Conservation (phyloP, 257 asterid genomes). For the Nicotiana paniculata region DNA sequence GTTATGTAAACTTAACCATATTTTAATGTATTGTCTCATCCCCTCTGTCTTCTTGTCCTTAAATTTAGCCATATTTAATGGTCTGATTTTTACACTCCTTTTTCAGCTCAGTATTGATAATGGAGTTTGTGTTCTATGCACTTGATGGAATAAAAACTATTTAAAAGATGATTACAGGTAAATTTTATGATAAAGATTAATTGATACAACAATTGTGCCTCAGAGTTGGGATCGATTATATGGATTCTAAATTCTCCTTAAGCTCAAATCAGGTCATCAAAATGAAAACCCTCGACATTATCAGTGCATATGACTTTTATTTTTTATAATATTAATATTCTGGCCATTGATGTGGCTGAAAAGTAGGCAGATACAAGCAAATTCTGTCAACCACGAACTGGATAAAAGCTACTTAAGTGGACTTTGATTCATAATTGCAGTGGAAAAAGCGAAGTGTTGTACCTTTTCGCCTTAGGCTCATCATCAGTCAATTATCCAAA, state of each 20-base stretch:
- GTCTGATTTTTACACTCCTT: no score
- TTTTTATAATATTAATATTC: background rate
- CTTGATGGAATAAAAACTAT: no score
- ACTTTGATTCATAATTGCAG: background rate
- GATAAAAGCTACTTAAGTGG: background rate
- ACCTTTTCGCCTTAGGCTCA: background rate
- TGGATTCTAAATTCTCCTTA: no score
- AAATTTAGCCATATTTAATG: no score
- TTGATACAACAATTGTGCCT: no score
- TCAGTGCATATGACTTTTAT: no score
- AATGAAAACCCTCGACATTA: no score
- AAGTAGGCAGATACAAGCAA: background rate
- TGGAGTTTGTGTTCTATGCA: background rate
- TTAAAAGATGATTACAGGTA: no score
- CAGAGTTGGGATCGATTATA: no score
- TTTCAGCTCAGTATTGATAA: background rate
- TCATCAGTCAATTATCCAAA: background rate
- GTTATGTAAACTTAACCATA: constrained; percentile 26
- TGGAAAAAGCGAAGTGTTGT: background rate
- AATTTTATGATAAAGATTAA: no score
- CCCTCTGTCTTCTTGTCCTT: background rate
- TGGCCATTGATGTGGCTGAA: background rate
- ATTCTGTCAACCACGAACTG: background rate
- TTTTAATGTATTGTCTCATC: background rate
- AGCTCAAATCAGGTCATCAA: no score